A percentile compares a stretch with the other conserved stretches of the same genome.
phyloP scores from a whole-genome alignment of 2,329 filamentous ascomycete genomes.

The Trichoderma atrobrunneum region DNA sequence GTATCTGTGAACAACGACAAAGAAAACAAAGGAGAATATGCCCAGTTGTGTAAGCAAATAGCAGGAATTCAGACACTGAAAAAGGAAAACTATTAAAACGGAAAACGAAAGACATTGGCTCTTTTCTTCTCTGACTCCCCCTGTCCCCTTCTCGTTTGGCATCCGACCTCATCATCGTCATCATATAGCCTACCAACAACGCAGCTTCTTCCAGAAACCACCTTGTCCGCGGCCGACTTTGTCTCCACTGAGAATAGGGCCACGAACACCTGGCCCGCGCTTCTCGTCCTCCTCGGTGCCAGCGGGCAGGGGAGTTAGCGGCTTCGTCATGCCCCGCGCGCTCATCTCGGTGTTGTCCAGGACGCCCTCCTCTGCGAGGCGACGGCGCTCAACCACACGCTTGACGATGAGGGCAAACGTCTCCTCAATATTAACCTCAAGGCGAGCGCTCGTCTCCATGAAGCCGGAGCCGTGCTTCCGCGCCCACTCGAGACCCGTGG shows the following conservation, averaged over 20 bases:
- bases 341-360: slow-evolving; percentile 43
- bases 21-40: background rate
- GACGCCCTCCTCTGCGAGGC: slow-evolving; percentile 48
- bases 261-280: slow-evolving; percentile 45
- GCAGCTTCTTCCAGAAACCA: slow-evolving; percentile 55
- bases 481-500: slow-evolving; percentile 74
- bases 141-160: background rate
- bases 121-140: background rate
- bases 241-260: slow-evolving; percentile 43
- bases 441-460: slow-evolving; percentile 83
- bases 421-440: slow-evolving; percentile 87
- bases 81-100: background rate
- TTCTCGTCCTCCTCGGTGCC: slow-evolving; percentile 41
- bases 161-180: background rate
- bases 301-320: slow-evolving; percentile 51
- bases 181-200: slow-evolving; percentile 47
- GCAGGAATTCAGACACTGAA: background rate
- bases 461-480: slow-evolving; percentile 71
- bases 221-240: slow-evolving; percentile 42
- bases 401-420: slow-evolving; percentile 72
- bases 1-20: slow-evolving; percentile 21
- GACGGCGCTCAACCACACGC: slow-evolving; percentile 57
- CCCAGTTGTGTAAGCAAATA: background rate
- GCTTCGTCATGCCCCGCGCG: slow-evolving; percentile 56
- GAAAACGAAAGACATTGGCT: background rate